Evolutionary conservation across 2,329 filamentous ascomycete species (phyloP), one percentile per base, ranked within the genome.

Genomic region (Colletotrichum noveboracense): DNA sequence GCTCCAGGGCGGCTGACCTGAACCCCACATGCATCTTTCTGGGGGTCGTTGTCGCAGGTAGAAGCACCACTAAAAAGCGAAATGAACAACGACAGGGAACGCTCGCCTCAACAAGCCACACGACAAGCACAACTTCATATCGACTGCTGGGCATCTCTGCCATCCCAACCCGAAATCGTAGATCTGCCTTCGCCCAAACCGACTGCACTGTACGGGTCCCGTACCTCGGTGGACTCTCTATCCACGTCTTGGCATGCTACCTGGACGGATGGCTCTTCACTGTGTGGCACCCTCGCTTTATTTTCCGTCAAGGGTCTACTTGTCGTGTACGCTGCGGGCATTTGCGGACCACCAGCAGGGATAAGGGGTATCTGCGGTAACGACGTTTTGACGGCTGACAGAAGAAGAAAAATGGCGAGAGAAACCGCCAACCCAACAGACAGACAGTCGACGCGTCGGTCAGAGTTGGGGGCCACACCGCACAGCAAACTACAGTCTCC

Each of bases 331-430:
- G 38, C 55, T 36, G 58, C 55, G 62, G 55, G 28, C 64, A 66
- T 52, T 26, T 43, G 62, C 62, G 62, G 60, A 38, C 67, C 56
- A 62, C n/a, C 13, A 28, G 62, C 69, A 75, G 26, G 73, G 73
- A 48, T 72, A 64, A 34, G 30, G 34, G 69, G 73, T 75, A 72
- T 72, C 73, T 75, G 69, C 73, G 62, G 69, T 68, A 75, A 75
- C 73, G 62, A 64, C 73, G 64, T 65, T 66, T 68, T 67, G 55
- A 55, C 72, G 55, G 64, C 69, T 55, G 62, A 70, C 18, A n/a
- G 61, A 56, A 58, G 48, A 72, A 67, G 72, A 12, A 48, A 34
- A 72, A 75, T 75, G 61, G 55, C 73, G 38, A 48, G 55, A 72
- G 73, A 24, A 61, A 38, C 38, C 24, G 56, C 56, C 28, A 60